Conservation (phyloP, 768 basidiomycete species). For the Exsudoporus frostii region DNA sequence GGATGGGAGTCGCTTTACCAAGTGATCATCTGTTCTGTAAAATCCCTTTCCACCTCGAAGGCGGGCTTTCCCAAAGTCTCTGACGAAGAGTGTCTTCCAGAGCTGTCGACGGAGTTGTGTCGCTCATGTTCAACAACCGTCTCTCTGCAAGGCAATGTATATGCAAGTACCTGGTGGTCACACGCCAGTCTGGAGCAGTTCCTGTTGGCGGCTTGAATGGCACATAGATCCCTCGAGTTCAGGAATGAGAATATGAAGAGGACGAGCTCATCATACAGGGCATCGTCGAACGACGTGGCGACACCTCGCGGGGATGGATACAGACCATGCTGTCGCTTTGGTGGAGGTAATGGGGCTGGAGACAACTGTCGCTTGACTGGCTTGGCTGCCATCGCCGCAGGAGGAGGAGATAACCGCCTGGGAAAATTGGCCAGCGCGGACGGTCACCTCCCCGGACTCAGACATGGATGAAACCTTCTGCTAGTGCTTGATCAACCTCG, state of each 20-base stretch:
- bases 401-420: background rate
- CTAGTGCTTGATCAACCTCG: background rate
- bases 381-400: conserved; percentile 33
- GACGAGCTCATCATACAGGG: conserved; percentile 74
- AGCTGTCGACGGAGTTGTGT: conserved; percentile 35
- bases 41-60: conserved; percentile 68
- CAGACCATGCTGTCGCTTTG: conserved; percentile 51
- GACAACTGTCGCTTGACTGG: conserved; percentile 48
- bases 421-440: conserved; percentile 12
- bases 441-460: too few relatives aligned
- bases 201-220: conserved; percentile 55
- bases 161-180: conserved; percentile 56
- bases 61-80: conserved; percentile 62
- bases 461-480: too few relatives aligned
- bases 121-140: conserved; percentile 17
- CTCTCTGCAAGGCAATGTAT: background rate
- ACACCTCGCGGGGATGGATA: conserved; percentile 10
- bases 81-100: conserved; percentile 66
- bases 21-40: conserved; percentile 53
- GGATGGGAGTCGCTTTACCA: conserved; percentile 57
- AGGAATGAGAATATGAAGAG: conserved; percentile 72
- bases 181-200: conserved; percentile 65
- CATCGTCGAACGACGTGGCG: conserved; percentile 46
- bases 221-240: conserved; percentile 63
- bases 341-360: conserved; percentile 46